Base-by-base conservation (phyloP, 768 basidiomycete species). In the Termitomyces sp. region DNA sequence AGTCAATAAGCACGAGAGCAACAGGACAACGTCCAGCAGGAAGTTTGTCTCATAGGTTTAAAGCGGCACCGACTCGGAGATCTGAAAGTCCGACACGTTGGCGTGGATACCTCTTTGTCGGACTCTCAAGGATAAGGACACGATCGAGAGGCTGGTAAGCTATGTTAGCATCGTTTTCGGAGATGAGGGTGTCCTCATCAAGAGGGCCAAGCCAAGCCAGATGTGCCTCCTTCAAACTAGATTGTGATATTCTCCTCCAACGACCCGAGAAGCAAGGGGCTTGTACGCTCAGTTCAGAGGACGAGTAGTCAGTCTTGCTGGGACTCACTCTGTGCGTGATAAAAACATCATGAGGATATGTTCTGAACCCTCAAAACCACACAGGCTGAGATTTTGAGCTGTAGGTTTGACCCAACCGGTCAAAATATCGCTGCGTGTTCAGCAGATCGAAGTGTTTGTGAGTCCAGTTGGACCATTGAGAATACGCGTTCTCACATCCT, bases 361-460 rank as follows among this genome's bases (percentile, higher is more conserved):
- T 43, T 12, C 21, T 40, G 16, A 43, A n/a, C 57, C 59, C 11
- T 56, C 7, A 12, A 17, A 49, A n/a, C 46, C 3, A 59, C 60
- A 43, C 41, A 90, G 88, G 86, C 79, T 8, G 97, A 99, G 75
- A 92, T 98, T 60, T 62, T 95, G 61, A 90, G 90, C 63, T 92
- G 94, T 75, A 82, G 92, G 63, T 98, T 98, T 68, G 93, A 96
- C 66, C 93, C 95, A 14, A 89, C 89, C 2, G 97, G 97, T 4
- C 89, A 95, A 69, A 92, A 91, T 62, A 85, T 98, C 57, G 97
- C 96, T 40, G 94, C 94, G 9, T 92, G 89, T 67, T 95, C 92
- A 14, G 82, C 89, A 2, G 96, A 99, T 73, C 79, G 92, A 65
- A 87, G 87, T 61, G 87, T 98, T 61, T 96, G 95, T 92, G 65